A percentile compares a stretch with the other conserved stretches of the same genome.
Conservation (phyloP, 805 yeast genomes). For the Myxozyma vanderwaltii region DNA sequence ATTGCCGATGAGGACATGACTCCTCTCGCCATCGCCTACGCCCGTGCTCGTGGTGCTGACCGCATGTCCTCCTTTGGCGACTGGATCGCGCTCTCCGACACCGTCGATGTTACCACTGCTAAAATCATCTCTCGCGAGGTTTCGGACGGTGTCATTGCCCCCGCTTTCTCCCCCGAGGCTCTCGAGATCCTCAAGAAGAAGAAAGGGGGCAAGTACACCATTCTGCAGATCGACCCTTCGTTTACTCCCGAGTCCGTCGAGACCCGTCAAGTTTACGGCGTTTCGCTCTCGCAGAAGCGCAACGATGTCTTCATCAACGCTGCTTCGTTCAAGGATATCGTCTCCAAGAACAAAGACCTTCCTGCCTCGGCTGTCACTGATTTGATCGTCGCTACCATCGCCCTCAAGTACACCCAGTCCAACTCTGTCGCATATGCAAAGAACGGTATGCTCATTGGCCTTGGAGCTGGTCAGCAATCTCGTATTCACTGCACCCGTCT, state of each 20-base stretch:
- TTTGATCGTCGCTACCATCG: slow-evolving; percentile 95
- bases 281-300: slow-evolving; percentile 93
- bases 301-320: slow-evolving; percentile 95
- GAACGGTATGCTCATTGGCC: slow-evolving; percentile 98
- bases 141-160: slow-evolving; percentile 98
- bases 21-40: slow-evolving; percentile 96
- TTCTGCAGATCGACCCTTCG: slow-evolving; percentile 94
- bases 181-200: slow-evolving; percentile 83
- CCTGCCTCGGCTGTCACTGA: slow-evolving; percentile 92
- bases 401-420: slow-evolving; percentile 96
- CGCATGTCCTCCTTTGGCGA: slow-evolving; percentile 99
- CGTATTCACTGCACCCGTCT: slow-evolving; percentile 98
- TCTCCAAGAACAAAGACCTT: slow-evolving; percentile 79
- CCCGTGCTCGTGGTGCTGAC: slow-evolving; percentile 99
- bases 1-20: slow-evolving; percentile 80
- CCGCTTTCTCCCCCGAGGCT: slow-evolving; percentile 93
- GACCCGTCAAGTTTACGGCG: slow-evolving; percentile 94
- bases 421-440: slow-evolving; percentile 98
- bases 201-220: slow-evolving; percentile 97
- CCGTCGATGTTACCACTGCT: slow-evolving; percentile 95
- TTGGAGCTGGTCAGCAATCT: slow-evolving; percentile 99
- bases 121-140: slow-evolving; percentile 96
- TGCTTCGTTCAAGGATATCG: slow-evolving; percentile 87
- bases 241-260: slow-evolving; percentile 79
- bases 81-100: slow-evolving; percentile 94